phyloP scores from a whole-genome alignment of 2,329 filamentous ascomycete species.

The Erysiphe neolycopersici region DNA sequence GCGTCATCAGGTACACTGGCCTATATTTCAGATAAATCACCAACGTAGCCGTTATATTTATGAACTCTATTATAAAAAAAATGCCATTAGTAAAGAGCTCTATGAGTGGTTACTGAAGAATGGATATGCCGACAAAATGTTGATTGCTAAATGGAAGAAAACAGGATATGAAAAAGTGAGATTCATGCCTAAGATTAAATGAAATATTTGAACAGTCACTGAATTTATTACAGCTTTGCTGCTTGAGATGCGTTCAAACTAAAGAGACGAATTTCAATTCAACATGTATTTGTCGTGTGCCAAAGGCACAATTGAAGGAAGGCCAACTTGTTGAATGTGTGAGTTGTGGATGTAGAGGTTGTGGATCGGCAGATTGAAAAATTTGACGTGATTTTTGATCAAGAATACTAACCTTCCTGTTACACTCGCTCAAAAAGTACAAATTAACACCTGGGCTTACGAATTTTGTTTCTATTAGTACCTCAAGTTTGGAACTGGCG shows the following conservation, averaged over 20 bases:
- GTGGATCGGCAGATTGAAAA: conserved; percentile 53
- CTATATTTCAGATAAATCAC: conserved; percentile 91
- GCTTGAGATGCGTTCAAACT: conserved; percentile 89
- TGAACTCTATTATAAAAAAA: conserved; percentile 93
- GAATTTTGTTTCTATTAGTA: no score
- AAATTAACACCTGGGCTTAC: no score
- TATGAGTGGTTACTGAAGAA: conserved; percentile 98
- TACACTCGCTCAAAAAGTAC: no score
- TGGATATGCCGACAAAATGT: conserved; percentile 72
- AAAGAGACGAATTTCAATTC: conserved; percentile 98
- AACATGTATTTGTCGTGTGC: conserved; percentile 91
- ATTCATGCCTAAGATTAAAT: neutral
- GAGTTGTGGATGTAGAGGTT: conserved; percentile 80
- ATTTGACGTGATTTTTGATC: neutral
- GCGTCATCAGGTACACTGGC: conserved; percentile 84
- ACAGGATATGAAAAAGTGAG: conserved; percentile 87
- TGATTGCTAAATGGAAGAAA: conserved; percentile 99
- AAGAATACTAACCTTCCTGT: no score
- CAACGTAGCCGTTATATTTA: conserved; percentile 84
- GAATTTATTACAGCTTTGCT: conserved; percentile 41
- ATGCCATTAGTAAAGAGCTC: conserved; percentile 71
- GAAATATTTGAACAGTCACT: neutral
- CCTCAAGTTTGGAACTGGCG: no score
- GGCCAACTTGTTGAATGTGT: conserved; percentile 80
- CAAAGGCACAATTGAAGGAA: conserved; percentile 69